Percentiles rank a stretch among this genome's conserved stretches.
These are phyloP conservation scores for Xylaria grammica DNA, from an alignment of 495 filamentous ascomycete genomes.

Conservation along the genomic window DNA sequence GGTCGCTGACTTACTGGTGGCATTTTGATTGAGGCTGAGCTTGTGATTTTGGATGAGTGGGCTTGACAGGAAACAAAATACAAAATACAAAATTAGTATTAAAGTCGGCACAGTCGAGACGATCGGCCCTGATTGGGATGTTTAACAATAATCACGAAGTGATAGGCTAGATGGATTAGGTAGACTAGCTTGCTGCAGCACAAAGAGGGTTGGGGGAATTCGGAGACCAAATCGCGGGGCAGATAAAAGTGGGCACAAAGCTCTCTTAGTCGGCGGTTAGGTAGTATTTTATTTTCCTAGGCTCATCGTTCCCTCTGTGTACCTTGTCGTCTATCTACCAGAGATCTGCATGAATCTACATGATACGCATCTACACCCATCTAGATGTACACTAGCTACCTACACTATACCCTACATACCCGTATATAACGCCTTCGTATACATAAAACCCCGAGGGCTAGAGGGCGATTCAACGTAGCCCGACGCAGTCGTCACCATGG, in stretches of 20 bases:
- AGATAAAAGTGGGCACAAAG: background rate
- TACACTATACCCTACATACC: background rate
- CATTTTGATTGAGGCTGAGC: conserved; percentile 36
- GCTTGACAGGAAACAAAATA: too few relatives aligned
- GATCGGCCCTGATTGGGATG: background rate
- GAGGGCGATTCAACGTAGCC: background rate
- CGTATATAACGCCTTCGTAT: background rate
- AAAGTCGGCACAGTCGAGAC: background rate
- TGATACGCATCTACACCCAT: too few relatives aligned
- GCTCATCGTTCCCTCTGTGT: too few relatives aligned
- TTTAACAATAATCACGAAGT: too few relatives aligned
- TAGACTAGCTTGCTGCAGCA: background rate
- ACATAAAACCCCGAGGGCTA: background rate
- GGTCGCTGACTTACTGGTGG: conserved; percentile 46
- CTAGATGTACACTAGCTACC: too few relatives aligned
- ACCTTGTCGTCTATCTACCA: too few relatives aligned
- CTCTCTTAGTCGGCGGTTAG: too few relatives aligned
- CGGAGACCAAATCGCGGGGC: conserved; percentile 20
- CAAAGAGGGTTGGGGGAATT: background rate
- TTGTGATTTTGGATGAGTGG: too few relatives aligned
- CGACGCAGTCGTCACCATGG: conserved; percentile 23
- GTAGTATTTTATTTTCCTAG: too few relatives aligned
- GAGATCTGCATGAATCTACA: too few relatives aligned
- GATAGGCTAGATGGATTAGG: too few relatives aligned
- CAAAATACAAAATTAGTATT: too few relatives aligned